Evolutionary conservation across 768 basidiomycete genomes (phyloP), one percentile per base, ranked within the genome.

Genomic region (Boletus barrowsii): DNA sequence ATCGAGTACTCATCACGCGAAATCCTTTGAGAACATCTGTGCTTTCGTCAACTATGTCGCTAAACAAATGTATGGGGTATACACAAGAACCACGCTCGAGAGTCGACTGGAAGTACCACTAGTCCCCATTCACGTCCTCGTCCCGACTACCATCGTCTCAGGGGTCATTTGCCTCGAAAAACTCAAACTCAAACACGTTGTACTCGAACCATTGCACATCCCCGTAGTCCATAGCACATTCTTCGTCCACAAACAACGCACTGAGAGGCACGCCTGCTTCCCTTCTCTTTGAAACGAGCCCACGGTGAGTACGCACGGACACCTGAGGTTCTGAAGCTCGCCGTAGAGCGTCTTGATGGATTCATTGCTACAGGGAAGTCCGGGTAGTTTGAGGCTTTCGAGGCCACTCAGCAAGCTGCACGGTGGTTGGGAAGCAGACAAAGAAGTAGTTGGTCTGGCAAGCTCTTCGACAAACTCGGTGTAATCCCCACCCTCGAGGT

Each of bases 401-500:
- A 90, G 65, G 15, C 74, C 73, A 15, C 68, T 69, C 40, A 88
- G 74, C 48, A 69, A 42, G 41, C 60, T 69, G 17, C 29, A 57
- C 51, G 76, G 73, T 15, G 73, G 71, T 10, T 73, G 71, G 5
- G 72, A 70, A 39, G 72, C 61, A 17, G 75, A 66, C 22, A 46
- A 1, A 4, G 54, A 58, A 4, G 55, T 51, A 10, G 62, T 47
- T 10, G 67, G 68, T 44, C 56, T 50, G 10, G 47, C 59, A 29
- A 88, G 74, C 47, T 75, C 73, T 33, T 63, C 55, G 29, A 79
- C 73, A 49, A 88, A 72, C 0, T 75, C 71, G 7, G 74, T 74
- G 61, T 76, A 87, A 57, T 89, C 86, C 17, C 73, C 75, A 2
- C 72, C 65, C 44, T 82, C 79, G 51, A 83, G 79, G 59, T 86